Evolutionary conservation across 2,329 filamentous ascomycete species (phyloP), one percentile per base, ranked within the genome.

Genomic region (Plectosphaerella cucumerina): DNA sequence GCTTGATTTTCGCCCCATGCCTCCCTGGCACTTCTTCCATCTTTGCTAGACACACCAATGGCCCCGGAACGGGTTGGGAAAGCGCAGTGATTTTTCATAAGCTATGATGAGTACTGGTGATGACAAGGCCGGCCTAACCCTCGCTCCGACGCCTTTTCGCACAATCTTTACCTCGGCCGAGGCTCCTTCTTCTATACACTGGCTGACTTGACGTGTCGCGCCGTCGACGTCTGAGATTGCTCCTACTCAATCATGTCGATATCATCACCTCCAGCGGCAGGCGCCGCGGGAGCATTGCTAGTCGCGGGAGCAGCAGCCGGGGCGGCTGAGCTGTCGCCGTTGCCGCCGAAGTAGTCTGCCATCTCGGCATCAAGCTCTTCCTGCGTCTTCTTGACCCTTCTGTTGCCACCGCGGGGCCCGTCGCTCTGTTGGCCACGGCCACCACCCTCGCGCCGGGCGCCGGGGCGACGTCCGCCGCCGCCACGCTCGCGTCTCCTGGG

Each of bases 291-390:
- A 5, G 60, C 68, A 50, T 60, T 69, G 39, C 67, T 59, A 48
- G 58, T 67, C 31, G 62, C 65, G 51, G 65, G 60, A 6, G 62
- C 56, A 22, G 63, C 70, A 35, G 68, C 71, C n/a, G 62, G 67
- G 48, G 63, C 69, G 45, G 70, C 63, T 44, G 60, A 67, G 51
- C 60, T 33, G 41, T 45, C 47, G 47, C 60, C 64, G 35, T 68
- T 67, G 22, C 72, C 73, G 26, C 80, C 85, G 75, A 90, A 97
- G 69, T 97, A 97, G 64, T 96, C 90, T 26, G 86, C 90, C 92
- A 97, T 97, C 71, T 97, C 92, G n/a, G 89, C 90, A 66, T 97
- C 92, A 39, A 97, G 76, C 66, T 97, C 90, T 61, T 96, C 89
- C 59, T 91, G 87, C 0, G 92, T 96, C 80, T 96, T 96, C 70